Evolutionary conservation across 2,329 filamentous ascomycete species (phyloP).

Genomic region (Sclerotinia glacialis): DNA sequence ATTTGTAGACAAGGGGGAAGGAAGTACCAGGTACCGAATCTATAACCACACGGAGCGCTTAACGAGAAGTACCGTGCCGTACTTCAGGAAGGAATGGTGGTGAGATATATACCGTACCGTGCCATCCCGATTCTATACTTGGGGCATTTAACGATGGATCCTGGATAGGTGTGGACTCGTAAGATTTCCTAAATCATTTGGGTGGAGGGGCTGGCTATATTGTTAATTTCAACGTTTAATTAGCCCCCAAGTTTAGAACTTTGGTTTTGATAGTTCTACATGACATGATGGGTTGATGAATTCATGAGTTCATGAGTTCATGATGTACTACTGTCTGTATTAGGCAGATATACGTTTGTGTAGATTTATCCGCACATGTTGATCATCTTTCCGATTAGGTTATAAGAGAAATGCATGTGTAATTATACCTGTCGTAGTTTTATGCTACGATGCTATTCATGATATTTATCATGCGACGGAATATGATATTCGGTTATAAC

Average conservation of each 20-base stretch:
- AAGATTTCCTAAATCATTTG: not conserved
- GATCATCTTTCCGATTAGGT: not conserved
- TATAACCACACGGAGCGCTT: not conserved
- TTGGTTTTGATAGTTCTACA: too few relatives aligned
- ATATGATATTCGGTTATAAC: not conserved
- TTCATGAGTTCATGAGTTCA: not conserved
- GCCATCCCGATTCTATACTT: not conserved
- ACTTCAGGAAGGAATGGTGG: not conserved
- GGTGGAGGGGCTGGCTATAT: not conserved
- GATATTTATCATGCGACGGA: not conserved
- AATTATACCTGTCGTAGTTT: not conserved
- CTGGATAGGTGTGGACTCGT: not conserved
- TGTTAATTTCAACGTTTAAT: too few relatives aligned
- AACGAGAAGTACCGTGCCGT: slow-evolving; percentile 13
- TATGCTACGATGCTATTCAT: not conserved
- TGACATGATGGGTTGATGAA: not conserved
- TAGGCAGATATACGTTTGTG: not conserved
- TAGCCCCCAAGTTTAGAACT: not conserved
- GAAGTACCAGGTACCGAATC: not conserved
- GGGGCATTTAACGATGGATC: not conserved
- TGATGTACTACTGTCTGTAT: not conserved
- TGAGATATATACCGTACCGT: not conserved
- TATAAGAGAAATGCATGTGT: not conserved
- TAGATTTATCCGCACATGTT: not conserved
- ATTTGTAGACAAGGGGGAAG: not conserved